These are phyloP conservation scores for Aethionema arabicum DNA, from an alignment of 345 rosid genomes.

Conservation along the genomic window DNA sequence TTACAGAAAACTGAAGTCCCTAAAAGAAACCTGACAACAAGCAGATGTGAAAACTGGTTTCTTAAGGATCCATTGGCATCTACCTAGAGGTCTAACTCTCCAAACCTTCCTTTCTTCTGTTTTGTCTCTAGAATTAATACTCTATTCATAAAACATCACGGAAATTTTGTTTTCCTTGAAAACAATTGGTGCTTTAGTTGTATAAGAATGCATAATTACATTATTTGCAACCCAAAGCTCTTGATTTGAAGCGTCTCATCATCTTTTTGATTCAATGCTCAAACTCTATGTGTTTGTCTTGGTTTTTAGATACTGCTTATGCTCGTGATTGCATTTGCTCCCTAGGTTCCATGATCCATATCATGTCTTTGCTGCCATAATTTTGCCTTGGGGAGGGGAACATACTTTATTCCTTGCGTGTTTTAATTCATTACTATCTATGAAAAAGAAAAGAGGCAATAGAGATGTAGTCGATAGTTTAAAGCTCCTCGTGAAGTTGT, in stretches of 20 bases:
- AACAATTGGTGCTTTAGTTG: not conserved
- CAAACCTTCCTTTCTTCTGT: conserved; percentile 25
- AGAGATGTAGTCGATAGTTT: too few relatives aligned
- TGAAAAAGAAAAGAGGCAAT: not conserved
- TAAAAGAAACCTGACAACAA: conserved; percentile 50
- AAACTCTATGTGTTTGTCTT: not conserved
- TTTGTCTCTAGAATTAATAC: conserved; percentile 1
- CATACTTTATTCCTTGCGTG: not conserved
- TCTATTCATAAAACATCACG: conserved; percentile 21
- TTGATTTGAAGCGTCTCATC: conserved; percentile 13
- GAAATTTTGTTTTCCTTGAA: not conserved
- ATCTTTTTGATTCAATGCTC: conserved; percentile 10
- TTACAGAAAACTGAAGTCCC: conserved; percentile 77
- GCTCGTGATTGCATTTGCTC: not conserved
- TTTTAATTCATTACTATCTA: too few relatives aligned
- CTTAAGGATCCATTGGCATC: conserved; percentile 7
- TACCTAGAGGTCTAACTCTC: conserved; percentile 34
- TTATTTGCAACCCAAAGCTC: conserved; percentile 19
- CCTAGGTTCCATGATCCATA: not conserved
- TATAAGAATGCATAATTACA: not conserved
- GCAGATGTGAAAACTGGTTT: conserved; percentile 35
- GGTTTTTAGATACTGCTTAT: conserved; percentile 2
- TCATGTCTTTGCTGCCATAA: not conserved
- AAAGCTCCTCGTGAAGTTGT: too few relatives aligned
- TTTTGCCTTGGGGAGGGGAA: not conserved